Conservation (phyloP, 129 eudicot genomes). For the Helichrysum umbraculigerum region DNA sequence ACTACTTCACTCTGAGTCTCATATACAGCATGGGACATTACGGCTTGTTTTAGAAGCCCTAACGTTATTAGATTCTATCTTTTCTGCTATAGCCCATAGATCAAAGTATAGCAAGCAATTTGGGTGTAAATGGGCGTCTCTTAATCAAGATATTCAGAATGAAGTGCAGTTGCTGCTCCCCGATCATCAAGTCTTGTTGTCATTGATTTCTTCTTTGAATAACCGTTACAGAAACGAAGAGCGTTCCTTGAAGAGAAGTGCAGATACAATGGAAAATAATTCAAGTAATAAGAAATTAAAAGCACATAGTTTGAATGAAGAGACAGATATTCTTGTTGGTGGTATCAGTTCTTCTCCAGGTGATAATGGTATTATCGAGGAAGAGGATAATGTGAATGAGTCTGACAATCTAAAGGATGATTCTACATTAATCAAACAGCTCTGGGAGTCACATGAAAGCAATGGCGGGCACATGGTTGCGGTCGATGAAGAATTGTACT, state of each 20-base stretch:
- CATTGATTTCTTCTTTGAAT: slow-evolving; percentile 63
- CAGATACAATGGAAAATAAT: slow-evolving; percentile 40
- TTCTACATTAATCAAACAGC: slow-evolving; percentile 36
- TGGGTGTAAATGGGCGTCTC: slow-evolving; percentile 44
- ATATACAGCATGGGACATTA: slow-evolving; percentile 80
- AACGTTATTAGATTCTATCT: slow-evolving; percentile 59
- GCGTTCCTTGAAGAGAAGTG: slow-evolving; percentile 51
- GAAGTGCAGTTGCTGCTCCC: slow-evolving; percentile 74
- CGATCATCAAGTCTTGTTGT: slow-evolving; percentile 81
- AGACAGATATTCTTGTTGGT: slow-evolving; percentile 71
- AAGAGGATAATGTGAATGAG: slow-evolving; percentile 32
- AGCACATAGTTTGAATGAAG: slow-evolving; percentile 45
- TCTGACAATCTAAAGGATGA: slow-evolving; percentile 35
- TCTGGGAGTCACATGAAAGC: slow-evolving; percentile 59
- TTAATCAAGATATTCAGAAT: slow-evolving; percentile 65
- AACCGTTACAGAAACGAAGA: slow-evolving; percentile 47
- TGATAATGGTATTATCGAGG: slow-evolving; percentile 38
- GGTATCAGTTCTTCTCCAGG: slow-evolving; percentile 53
- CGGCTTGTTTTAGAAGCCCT: slow-evolving; percentile 69
- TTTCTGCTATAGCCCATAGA: slow-evolving; percentile 44
- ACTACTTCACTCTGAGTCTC: slow-evolving; percentile 71
- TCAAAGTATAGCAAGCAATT: slow-evolving; percentile 36
- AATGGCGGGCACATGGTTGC: slow-evolving; percentile 23
- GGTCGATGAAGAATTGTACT: slow-evolving; percentile 56
- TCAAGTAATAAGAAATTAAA: slow-evolving; percentile 52